A percentile compares a stretch with the other conserved stretches of the same genome.
These are phyloP conservation scores for Auxenochlorella pyrenoidosa DNA, from an alignment of 139 green algal species.

Conservation along the genomic window DNA sequence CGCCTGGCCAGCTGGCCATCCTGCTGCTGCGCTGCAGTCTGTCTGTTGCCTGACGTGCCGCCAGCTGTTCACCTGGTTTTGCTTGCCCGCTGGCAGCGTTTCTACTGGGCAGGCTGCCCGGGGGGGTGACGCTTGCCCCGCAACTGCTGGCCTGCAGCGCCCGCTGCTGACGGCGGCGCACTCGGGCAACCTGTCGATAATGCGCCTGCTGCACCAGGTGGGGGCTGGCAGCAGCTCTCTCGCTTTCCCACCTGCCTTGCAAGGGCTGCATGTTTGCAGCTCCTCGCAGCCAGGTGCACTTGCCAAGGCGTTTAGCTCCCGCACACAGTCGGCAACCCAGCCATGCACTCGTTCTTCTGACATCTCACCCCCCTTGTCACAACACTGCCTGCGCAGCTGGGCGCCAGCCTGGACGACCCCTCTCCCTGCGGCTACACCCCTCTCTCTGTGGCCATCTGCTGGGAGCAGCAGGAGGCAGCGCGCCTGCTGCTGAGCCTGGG, in stretches of 20 bases:
- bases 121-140: no score
- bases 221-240: no score
- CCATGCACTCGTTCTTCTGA: neutral
- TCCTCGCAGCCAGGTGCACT: no score
- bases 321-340: no score
- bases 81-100: no score
- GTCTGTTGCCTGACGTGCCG: no score
- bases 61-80: no score
- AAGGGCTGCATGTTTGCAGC: neutral
- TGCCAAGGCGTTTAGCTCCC: no score
- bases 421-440: conserved; percentile 7
- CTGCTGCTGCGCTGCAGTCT: no score
- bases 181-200: neutral
- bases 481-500: conserved; percentile 26
- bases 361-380: neutral
- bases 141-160: neutral
- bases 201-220: conserved; percentile 5
- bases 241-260: no score
- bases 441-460: conserved; percentile 7
- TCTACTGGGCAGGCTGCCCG: no score
- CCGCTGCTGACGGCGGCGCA: conserved; percentile 11
- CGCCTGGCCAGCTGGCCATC: no score
- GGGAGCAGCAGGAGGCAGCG: conserved; percentile 25
- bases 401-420: conserved; percentile 1
- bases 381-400: neutral